Conservation (phyloP, 768 basidiomycete genomes). For the Amyloporia xantha region DNA sequence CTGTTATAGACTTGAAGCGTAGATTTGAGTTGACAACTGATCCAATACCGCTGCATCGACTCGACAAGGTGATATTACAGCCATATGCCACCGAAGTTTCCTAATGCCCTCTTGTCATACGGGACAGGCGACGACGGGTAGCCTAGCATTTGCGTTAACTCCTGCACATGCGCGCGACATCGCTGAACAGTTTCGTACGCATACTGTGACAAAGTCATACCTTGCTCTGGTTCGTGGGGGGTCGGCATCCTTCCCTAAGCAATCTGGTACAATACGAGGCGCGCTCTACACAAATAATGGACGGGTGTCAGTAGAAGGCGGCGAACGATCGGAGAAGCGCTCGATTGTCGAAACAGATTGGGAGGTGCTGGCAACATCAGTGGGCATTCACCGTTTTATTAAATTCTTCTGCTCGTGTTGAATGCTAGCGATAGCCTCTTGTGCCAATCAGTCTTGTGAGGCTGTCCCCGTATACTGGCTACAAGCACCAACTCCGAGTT, state of each 20-base stretch:
- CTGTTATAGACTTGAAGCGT: slow-evolving; percentile 15
- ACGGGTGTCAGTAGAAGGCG: slow-evolving; percentile 27
- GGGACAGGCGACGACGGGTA: slow-evolving; percentile 54
- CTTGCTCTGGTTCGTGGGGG: slow-evolving; percentile 58
- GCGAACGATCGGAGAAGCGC: slow-evolving; percentile 15
- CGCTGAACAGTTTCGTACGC: slow-evolving; percentile 45
- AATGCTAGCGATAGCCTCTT: slow-evolving; percentile 27
- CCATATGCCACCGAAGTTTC: too few relatives aligned
- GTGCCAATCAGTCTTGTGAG: slow-evolving; percentile 51
- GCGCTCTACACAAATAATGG: slow-evolving; percentile 41
- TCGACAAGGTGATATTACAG: slow-evolving; percentile 53
- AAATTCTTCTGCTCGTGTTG: too few relatives aligned
- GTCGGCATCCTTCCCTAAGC: slow-evolving; percentile 33
- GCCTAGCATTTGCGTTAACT: slow-evolving; percentile 48
- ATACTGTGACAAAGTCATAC: slow-evolving; percentile 50
- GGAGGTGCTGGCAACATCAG: slow-evolving; percentile 54
- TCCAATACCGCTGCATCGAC: slow-evolving; percentile 54
- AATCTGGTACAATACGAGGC: slow-evolving; percentile 33
- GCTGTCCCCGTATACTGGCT: slow-evolving; percentile 48
- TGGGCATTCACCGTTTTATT: slow-evolving; percentile 34
- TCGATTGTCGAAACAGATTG: slow-evolving; percentile 46
- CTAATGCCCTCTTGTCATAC: neutral
- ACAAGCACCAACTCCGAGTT: slow-evolving; percentile 68
- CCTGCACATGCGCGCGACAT: slow-evolving; percentile 37
- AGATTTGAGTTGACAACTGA: slow-evolving; percentile 26